Evolutionary conservation across 345 rosid genomes (phyloP), one percentile per base, ranked within the genome.

Genomic region (Carallia pectinifolia): DNA sequence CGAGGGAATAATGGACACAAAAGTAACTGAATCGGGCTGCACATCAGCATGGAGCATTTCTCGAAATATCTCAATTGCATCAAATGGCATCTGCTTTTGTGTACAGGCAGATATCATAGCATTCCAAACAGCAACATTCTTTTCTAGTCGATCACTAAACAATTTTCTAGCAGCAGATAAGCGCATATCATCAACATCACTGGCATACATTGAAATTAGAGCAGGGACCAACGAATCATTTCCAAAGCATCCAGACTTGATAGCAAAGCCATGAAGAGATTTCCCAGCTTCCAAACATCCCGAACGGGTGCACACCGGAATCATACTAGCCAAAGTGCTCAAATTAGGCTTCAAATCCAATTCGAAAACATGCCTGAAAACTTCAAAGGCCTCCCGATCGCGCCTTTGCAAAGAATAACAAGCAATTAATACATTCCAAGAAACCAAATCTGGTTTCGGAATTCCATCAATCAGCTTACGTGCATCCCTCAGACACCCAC

Each of bases 191-290:
- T 76, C 60, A 1, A 79, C 80, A 56, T 72, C 79, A 48, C 80
- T 58, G 4, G 78, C 80, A 76, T 86, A 76, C 83, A 83, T 74
- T 33, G 87, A 86, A 44, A 86, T 78, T 59, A 86, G 78, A 59
- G 86, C 77, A 74, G 83, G 83, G 66, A 72, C 84, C 71, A 86
- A 65, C 33, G 65, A 65, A 65, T 69, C 74, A 18, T 58, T 60
- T 38, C 3, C 67, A 53, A 70, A 47, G 50, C 17, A 59, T 37
- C 74, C 74, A 38, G 70, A 65, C 62, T 75, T 75, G 0, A 75
- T 13, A 53, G 74, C 79, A 70, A 58, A 61, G 3, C 79, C 70
- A 75, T 75, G 79, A 44, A 70, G 47, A 50, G 50, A 75, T 36
- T 12, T 69, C 19, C 79, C 71, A 58, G 66, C 12, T 58, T 53